Conservation (phyloP, 2,329 filamentous ascomycete species). For the Beauveria caledonica region DNA sequence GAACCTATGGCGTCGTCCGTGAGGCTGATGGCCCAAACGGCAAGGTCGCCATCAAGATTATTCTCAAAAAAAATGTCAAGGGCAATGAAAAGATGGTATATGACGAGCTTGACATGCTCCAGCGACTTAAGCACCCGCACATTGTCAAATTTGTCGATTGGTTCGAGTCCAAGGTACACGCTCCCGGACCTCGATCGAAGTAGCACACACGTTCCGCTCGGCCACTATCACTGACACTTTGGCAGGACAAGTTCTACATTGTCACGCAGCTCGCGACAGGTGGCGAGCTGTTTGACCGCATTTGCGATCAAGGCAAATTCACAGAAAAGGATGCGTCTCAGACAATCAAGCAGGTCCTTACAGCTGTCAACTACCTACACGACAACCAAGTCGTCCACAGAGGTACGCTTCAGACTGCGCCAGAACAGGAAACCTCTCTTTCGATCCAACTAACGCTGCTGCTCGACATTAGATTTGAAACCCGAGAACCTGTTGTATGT, state of each 20-base stretch:
- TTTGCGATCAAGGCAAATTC: slow-evolving; percentile 96
- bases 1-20: slow-evolving; percentile 96
- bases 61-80: slow-evolving; percentile 98
- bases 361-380: slow-evolving; percentile 91
- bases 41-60: slow-evolving; percentile 96
- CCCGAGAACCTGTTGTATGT: slow-evolving; percentile 96
- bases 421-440: background rate
- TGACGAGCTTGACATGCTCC: slow-evolving; percentile 90
- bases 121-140: slow-evolving; percentile 83
- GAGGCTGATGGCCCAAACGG: slow-evolving; percentile 80
- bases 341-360: slow-evolving; percentile 89
- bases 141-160: slow-evolving; percentile 97
- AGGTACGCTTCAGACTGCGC: slow-evolving; percentile 43
- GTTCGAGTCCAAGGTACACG: slow-evolving; percentile 88
- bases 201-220: background rate
- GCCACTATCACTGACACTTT: background rate
- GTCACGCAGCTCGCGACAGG: slow-evolving; percentile 94
- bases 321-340: slow-evolving; percentile 96
- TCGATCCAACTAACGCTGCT: background rate
- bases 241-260: slow-evolving; percentile 97
- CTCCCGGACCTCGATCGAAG: background rate
- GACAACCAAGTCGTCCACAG: slow-evolving; percentile 91
- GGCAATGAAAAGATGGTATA: slow-evolving; percentile 98
- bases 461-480: slow-evolving; percentile 65
- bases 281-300: slow-evolving; percentile 94